phyloP scores from a whole-genome alignment of 306 rosid species.

The Castanea sativa region DNA sequence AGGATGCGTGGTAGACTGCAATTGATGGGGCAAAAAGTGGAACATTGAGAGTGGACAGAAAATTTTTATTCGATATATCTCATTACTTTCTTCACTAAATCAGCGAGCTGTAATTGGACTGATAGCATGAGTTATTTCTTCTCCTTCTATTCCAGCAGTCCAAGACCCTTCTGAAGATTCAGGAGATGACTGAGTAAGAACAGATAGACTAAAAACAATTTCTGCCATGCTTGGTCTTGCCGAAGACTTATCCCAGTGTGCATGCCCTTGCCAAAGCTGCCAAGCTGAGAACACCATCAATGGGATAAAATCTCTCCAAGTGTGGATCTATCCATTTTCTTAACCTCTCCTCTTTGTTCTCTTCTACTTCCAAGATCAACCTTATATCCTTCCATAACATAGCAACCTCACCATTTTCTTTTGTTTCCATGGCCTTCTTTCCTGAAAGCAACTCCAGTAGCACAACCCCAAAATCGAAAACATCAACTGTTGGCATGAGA shows the following conservation, averaged over 20 bases:
- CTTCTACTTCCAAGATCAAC: constrained; percentile 49
- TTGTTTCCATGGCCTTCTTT: constrained; percentile 41
- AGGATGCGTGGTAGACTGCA: no score
- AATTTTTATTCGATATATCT: no score
- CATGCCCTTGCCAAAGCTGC: constrained; percentile 56
- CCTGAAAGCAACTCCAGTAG: constrained; percentile 68
- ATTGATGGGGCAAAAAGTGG: no score
- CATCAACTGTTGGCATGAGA: constrained; percentile 53
- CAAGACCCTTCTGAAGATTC: not conserved
- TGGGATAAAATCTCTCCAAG: constrained; percentile 40
- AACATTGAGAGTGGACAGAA: no score
- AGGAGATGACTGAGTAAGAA: constrained; percentile 22
- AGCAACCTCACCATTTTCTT: constrained; percentile 53
- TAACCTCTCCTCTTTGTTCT: constrained; percentile 43
- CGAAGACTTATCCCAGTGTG: constrained; percentile 46
- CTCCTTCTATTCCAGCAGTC: constrained; percentile 2
- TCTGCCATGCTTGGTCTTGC: constrained; percentile 35
- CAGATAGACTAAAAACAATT: constrained; percentile 32
- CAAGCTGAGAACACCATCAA: constrained; percentile 57
- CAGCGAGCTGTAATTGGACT: constrained; percentile 23
- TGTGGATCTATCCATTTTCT: constrained; percentile 65
- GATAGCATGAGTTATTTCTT: constrained; percentile 3
- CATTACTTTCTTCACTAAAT: not conserved
- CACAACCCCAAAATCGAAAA: constrained; percentile 69
- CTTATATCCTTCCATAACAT: constrained; percentile 66